A percentile compares a stretch with the other conserved stretches of the same genome.
Evolutionary conservation across 768 basidiomycete genomes (phyloP).

Genomic region (Amyloporia xantha): DNA sequence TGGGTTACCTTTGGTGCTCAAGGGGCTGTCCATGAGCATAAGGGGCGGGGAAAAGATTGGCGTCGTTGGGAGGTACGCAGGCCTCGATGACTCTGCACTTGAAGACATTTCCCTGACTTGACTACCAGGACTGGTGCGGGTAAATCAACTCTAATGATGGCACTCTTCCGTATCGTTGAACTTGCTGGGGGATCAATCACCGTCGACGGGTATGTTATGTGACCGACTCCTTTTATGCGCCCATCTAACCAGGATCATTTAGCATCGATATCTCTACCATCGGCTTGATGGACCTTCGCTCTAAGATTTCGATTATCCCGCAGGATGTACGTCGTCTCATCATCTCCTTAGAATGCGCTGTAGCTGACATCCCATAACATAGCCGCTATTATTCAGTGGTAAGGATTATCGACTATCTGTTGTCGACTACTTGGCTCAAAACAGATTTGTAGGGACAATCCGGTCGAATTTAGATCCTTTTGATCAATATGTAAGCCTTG

Average conservation of each 20-base stretch:
- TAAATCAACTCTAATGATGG: slow-evolving; percentile 56
- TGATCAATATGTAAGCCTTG: slow-evolving; percentile 37
- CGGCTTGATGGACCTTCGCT: slow-evolving; percentile 56
- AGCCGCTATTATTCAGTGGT: slow-evolving; percentile 56
- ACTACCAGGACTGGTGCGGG: slow-evolving; percentile 44
- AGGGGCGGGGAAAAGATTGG: slow-evolving; percentile 70
- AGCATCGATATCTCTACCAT: slow-evolving; percentile 63
- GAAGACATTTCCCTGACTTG: background rate
- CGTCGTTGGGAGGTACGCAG: slow-evolving; percentile 51
- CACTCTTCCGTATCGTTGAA: slow-evolving; percentile 66
- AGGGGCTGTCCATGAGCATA: slow-evolving; percentile 54
- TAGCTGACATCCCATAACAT: slow-evolving; percentile 4
- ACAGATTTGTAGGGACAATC: slow-evolving; percentile 42
- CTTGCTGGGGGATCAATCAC: slow-evolving; percentile 50
- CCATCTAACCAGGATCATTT: background rate
- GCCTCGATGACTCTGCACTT: no score
- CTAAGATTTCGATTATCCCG: slow-evolving; percentile 57
- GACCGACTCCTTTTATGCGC: background rate
- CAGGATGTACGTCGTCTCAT: slow-evolving; percentile 47
- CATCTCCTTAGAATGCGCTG: background rate
- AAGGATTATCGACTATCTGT: slow-evolving; percentile 12
- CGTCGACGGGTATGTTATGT: slow-evolving; percentile 49
- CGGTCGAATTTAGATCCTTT: slow-evolving; percentile 52
- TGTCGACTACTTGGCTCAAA: background rate
- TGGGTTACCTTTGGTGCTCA: slow-evolving; percentile 66